Evolutionary conservation across 768 basidiomycete genomes (phyloP), one percentile per base, ranked within the genome.

Genomic region (Gloeopeniophorella convolvens): DNA sequence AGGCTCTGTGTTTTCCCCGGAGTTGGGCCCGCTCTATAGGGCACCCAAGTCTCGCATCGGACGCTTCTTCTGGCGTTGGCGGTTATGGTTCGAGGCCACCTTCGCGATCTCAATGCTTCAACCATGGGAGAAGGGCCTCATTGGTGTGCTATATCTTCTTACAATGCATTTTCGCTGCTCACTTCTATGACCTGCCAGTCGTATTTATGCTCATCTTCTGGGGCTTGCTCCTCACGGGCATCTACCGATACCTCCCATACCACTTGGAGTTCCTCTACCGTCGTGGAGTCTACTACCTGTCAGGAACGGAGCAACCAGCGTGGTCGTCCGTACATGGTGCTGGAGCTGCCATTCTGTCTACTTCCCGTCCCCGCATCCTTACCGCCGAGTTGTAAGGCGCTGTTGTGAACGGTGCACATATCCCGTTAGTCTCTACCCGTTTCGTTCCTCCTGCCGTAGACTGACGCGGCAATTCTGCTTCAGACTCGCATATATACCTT

Each of bases 61-160:
- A 9, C 55, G 52, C 20, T 60, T 60, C 55, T 47, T 81, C 41
- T 81, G 82, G 80, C 72, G 70, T 12, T 68, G 71, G 62, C 70
- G 77, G 53, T 62, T 83, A 44, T 70, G 76, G 68, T 63, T 85
- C 28, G 81, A 83, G 62, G 67, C 73, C 2, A 82, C 80, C 0
- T 78, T 80, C 52, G 83, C 71, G 5, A 66, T 83, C 33, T 71
- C 73, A 24, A 72, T 83, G 59, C 65, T 84, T 50, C 82, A 86
- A 61, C 73, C 77, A 50, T 84, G 83, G 84, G 85, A 85, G 71
- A 80, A 81, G 59, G 59, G 76, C 39, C 62, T 83, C 31, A 70
- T 79, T 49, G 60, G 83, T 83, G 61, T 62, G 82, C 71, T 12
- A 23, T 21, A 34, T 20, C 13, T 21, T n/a, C 31, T 43, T 13